phyloP scores from a whole-genome alignment of 805 yeast genomes.

The Wickerhamiella azyma region DNA sequence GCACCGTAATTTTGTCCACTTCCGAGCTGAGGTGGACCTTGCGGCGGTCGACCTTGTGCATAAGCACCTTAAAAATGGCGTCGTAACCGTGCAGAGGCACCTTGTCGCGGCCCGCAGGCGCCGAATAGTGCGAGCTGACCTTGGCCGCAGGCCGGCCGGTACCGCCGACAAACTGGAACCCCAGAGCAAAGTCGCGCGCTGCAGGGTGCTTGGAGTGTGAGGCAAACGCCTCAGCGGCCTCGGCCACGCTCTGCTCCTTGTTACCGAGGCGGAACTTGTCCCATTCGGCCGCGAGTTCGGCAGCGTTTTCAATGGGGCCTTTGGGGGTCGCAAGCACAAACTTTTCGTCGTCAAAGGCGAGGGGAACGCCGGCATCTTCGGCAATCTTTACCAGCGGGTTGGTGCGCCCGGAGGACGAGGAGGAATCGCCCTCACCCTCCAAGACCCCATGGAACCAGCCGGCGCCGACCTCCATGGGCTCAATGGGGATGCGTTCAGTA shows the following conservation, averaged over 20 bases:
- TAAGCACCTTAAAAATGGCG: conserved; percentile 12
- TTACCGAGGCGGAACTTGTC: conserved; percentile 13
- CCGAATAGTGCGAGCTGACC: neutral
- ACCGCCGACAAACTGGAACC: conserved; percentile 2
- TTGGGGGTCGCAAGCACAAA: conserved; percentile 10
- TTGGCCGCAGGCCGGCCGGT: neutral
- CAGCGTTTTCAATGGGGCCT: conserved; percentile 14
- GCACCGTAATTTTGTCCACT: conserved; percentile 11
- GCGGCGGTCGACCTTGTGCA: conserved; percentile 12
- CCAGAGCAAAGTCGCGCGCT: neutral
- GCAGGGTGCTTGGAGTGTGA: neutral
- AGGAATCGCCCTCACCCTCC: conserved; percentile 6
- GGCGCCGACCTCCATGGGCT: conserved; percentile 18
- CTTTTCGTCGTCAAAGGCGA: conserved; percentile 17
- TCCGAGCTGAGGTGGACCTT: conserved; percentile 12
- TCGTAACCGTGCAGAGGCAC: conserved; percentile 19
- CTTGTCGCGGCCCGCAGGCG: conserved; percentile 16
- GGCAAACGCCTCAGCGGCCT: conserved; percentile 12
- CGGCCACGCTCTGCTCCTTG: conserved; percentile 10
- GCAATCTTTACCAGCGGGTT: conserved; percentile 16
- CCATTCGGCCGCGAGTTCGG: conserved; percentile 9
- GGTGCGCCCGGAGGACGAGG: neutral
- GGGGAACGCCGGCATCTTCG: conserved; percentile 12
- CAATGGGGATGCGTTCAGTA: conserved; percentile 12
- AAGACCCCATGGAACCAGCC: conserved; percentile 21